Conservation (phyloP, 108 stramenopile genomes). For the Pseudonitzschia multiseries region DNA sequence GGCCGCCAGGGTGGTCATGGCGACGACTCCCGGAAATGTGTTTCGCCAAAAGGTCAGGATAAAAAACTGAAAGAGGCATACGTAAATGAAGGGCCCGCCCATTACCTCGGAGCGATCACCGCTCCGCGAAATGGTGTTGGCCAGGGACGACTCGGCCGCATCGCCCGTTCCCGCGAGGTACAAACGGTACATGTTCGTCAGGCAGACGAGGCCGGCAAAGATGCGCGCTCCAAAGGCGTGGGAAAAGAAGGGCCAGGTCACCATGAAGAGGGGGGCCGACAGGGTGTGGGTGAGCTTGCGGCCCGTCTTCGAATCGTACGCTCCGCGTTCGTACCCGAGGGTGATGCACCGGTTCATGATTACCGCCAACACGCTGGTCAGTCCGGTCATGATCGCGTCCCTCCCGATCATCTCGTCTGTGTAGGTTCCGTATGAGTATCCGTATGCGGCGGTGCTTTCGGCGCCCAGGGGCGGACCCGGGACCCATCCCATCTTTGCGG, state of each 20-base stretch:
- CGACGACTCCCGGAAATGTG: constrained; percentile 53
- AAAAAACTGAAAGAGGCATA: constrained; percentile 46
- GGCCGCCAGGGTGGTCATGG: constrained; percentile 71
- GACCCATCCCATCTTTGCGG: constrained; percentile 30
- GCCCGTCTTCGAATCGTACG: constrained; percentile 53
- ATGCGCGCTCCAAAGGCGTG: constrained; percentile 53
- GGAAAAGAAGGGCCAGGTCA: constrained; percentile 79
- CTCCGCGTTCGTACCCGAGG: constrained; percentile 34
- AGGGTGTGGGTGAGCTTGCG: constrained; percentile 79
- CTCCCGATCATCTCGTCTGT: constrained; percentile 39
- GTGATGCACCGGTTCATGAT: constrained; percentile 56
- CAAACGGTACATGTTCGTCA: constrained; percentile 52
- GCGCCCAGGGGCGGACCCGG: constrained; percentile 16
- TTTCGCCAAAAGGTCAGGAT: constrained; percentile 70
- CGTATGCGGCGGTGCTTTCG: too few species aligned
- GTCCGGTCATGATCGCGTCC: constrained; percentile 48
- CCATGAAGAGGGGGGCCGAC: constrained; percentile 68
- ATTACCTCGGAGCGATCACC: constrained; percentile 69
- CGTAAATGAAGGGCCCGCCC: constrained; percentile 83
- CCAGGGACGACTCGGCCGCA: constrained; percentile 50
- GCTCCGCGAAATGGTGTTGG: constrained; percentile 64
- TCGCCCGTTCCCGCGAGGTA: constrained; percentile 56
- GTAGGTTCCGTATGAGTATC: too few species aligned
- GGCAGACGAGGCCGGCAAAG: constrained; percentile 63
- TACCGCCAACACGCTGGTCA: constrained; percentile 50